Conservation (phyloP, 805 yeast genomes). For the Lipomyces spencermartinsiae region DNA sequence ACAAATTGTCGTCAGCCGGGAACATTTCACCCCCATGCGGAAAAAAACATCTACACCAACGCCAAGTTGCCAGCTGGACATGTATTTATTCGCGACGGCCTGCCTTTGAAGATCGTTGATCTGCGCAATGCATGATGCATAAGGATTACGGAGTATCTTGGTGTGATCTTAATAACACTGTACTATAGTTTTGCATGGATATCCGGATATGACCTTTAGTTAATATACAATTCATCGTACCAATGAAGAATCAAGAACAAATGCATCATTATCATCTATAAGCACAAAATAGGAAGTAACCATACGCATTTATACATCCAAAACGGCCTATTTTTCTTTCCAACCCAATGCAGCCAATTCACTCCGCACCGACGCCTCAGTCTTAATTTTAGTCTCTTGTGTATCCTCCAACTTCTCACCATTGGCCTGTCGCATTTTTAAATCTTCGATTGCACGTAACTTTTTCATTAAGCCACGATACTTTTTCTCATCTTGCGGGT, state of each 20-base stretch:
- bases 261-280: background rate
- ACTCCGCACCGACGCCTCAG: slow-evolving; percentile 78
- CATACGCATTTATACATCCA: slow-evolving; percentile 2
- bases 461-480: slow-evolving; percentile 89
- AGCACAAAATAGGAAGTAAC: background rate
- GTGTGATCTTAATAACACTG: background rate
- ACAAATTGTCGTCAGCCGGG: slow-evolving; percentile 58
- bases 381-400: slow-evolving; percentile 84
- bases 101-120: slow-evolving; percentile 59
- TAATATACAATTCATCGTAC: slow-evolving; percentile 4
- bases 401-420: slow-evolving; percentile 92
- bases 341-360: slow-evolving; percentile 83
- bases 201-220: background rate
- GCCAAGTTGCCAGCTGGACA: slow-evolving; percentile 58
- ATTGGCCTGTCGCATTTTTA: slow-evolving; percentile 80
- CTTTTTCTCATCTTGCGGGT: slow-evolving; percentile 81
- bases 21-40: slow-evolving; percentile 67
- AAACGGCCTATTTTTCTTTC: slow-evolving; percentile 47
- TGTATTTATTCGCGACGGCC: slow-evolving; percentile 53
- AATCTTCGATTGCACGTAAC: slow-evolving; percentile 90
- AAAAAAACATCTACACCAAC: slow-evolving; percentile 55
- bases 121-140: slow-evolving; percentile 46
- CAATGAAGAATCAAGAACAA: background rate
- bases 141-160: background rate
- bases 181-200: slow-evolving; percentile 5